Percentiles rank a stretch among this genome's conserved stretches.
Conservation (phyloP, 1,139 yeast species). For the Zygosaccharomyces pseudobailii region DNA sequence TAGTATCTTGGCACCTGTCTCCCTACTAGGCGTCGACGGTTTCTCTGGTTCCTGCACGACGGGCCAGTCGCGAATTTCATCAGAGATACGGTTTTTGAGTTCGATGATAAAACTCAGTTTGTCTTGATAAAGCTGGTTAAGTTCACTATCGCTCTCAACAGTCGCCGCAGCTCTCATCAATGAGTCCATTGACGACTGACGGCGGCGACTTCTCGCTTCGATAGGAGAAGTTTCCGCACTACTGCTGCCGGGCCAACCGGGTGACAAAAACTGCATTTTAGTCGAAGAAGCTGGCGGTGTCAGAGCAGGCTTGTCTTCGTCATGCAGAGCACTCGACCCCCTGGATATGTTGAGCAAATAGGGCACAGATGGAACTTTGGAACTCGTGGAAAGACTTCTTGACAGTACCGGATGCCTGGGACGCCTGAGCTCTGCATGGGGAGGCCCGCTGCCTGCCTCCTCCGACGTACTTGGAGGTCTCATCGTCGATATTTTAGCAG, state of each 20-base stretch:
- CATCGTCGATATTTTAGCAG: conserved; percentile 10
- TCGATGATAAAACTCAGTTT: conserved; percentile 14
- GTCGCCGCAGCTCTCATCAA: conserved; percentile 18
- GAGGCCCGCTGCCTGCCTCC: neutral
- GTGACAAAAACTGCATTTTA: conserved; percentile 7
- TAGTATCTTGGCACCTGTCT: neutral
- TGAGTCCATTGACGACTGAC: conserved; percentile 18
- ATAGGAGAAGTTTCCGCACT: conserved; percentile 5
- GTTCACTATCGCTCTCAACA: conserved; percentile 8
- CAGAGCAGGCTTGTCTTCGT: conserved; percentile 4
- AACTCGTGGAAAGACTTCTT: conserved; percentile 4
- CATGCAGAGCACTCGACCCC: conserved; percentile 2
- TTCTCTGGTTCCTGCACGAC: neutral
- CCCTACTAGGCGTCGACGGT: neutral
- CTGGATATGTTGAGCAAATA: conserved; percentile 9
- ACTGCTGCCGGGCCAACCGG: conserved; percentile 7
- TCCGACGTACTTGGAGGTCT: conserved; percentile 7
- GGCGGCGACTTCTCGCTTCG: conserved; percentile 6
- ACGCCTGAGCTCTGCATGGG: neutral
- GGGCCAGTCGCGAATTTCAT: conserved; percentile 16
- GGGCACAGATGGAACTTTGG: conserved; percentile 11
- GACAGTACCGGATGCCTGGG: conserved; percentile 8
- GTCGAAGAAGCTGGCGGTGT: conserved; percentile 10
- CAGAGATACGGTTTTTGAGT: conserved; percentile 12
- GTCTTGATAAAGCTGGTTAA: conserved; percentile 12